Evolutionary conservation across 441 rosid species (phyloP).

Genomic region (Gossypium schwendimanii): DNA sequence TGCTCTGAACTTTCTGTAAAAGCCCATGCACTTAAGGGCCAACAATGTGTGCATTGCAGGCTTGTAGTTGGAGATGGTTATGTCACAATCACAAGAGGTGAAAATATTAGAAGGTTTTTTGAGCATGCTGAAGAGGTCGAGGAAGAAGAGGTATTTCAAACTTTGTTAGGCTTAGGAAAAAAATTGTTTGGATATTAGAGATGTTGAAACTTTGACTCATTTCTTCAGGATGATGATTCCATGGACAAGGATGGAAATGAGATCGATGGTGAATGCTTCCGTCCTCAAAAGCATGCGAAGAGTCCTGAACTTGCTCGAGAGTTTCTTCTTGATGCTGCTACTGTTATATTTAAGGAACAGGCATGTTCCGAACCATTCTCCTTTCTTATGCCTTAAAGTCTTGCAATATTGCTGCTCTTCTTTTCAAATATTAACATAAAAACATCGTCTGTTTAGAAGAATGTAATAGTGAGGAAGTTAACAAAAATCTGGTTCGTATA

Average conservation of each 20-base stretch:
- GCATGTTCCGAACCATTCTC: slow-evolving; percentile 32
- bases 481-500: background rate
- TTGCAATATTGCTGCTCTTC: slow-evolving; percentile 14
- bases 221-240: slow-evolving; percentile 82
- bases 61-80: slow-evolving; percentile 89
- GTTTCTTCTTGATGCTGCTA: slow-evolving; percentile 93
- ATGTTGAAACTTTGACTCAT: background rate
- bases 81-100: slow-evolving; percentile 75
- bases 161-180: slow-evolving; percentile 6
- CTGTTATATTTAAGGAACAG: slow-evolving; percentile 93
- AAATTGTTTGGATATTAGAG: background rate
- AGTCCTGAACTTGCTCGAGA: slow-evolving; percentile 99
- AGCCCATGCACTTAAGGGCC: slow-evolving; percentile 76
- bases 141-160: slow-evolving; percentile 82
- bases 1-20: slow-evolving; percentile 74
- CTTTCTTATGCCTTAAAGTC: slow-evolving; percentile 3
- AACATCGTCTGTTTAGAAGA: background rate
- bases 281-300: slow-evolving; percentile 98
- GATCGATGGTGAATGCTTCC: slow-evolving; percentile 90
- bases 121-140: slow-evolving; percentile 95
- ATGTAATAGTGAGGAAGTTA: background rate
- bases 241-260: slow-evolving; percentile 91
- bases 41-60: slow-evolving; percentile 80
- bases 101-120: slow-evolving; percentile 69
- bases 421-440: slow-evolving; percentile 7